These are phyloP conservation scores for Amanita rubescens DNA, from an alignment of 768 basidiomycete species.

Conservation along the genomic window DNA sequence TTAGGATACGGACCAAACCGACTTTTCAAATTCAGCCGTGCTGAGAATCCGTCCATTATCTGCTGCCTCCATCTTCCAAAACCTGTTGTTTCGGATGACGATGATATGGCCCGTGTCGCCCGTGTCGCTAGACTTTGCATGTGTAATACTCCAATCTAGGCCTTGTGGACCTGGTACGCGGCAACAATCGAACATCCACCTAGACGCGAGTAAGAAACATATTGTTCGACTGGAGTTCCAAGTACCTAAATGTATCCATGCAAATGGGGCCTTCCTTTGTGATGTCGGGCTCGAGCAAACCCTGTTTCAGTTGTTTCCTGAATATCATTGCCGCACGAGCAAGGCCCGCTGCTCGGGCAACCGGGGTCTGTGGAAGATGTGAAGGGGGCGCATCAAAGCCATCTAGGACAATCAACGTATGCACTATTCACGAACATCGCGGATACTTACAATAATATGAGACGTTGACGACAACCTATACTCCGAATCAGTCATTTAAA, in stretches of 20 bases:
- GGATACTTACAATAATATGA: slow-evolving; percentile 79
- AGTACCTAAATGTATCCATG: slow-evolving; percentile 81
- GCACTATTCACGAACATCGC: not conserved
- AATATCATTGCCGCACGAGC: slow-evolving; percentile 70
- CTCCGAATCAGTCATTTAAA: slow-evolving; percentile 10
- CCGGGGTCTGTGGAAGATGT: slow-evolving; percentile 49
- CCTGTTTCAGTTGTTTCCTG: slow-evolving; percentile 59
- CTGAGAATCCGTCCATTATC: slow-evolving; percentile 51
- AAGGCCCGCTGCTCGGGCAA: slow-evolving; percentile 64
- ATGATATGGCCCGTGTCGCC: slow-evolving; percentile 74
- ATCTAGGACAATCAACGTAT: slow-evolving; percentile 36
- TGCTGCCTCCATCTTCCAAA: slow-evolving; percentile 72
- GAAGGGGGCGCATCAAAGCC: slow-evolving; percentile 66
- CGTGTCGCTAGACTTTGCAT: slow-evolving; percentile 47
- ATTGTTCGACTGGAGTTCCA: not conserved
- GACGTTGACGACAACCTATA: slow-evolving; percentile 75
- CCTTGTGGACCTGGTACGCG: slow-evolving; percentile 70
- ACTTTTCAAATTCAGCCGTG: slow-evolving; percentile 61
- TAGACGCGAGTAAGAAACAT: slow-evolving; percentile 18
- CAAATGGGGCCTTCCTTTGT: slow-evolving; percentile 68
- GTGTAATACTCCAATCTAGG: slow-evolving; percentile 69
- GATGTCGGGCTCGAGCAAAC: slow-evolving; percentile 54
- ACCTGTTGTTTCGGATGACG: slow-evolving; percentile 76
- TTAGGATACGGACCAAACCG: slow-evolving; percentile 9
- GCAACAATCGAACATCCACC: slow-evolving; percentile 92